Evolutionary conservation across 495 filamentous ascomycete species (phyloP).

Genomic region (Penicillium atrosanguineum): DNA sequence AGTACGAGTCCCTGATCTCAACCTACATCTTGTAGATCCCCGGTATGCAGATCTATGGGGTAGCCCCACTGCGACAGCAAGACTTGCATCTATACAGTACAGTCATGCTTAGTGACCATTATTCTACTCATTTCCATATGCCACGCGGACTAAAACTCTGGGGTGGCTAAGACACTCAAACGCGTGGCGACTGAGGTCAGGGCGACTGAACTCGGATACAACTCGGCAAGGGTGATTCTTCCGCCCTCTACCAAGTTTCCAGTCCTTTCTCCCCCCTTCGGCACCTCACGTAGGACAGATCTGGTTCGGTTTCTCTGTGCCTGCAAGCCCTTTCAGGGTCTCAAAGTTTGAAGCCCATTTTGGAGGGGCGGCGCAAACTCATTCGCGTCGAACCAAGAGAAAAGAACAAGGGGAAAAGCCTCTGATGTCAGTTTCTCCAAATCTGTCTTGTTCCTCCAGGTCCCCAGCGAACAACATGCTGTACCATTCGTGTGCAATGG

Average conservation of each 20-base stretch:
- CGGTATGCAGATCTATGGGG: not conserved
- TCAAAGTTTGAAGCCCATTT: not conserved
- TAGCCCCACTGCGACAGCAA: not conserved
- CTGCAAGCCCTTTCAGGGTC: constrained; percentile 1
- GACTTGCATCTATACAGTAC: not conserved
- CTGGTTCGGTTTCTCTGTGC: not conserved
- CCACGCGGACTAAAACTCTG: not conserved
- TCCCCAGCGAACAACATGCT: not conserved
- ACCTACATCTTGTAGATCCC: not conserved
- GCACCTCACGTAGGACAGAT: not conserved
- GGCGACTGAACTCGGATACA: not conserved
- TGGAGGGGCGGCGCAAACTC: not conserved
- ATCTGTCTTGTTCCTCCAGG: not conserved
- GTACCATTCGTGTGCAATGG: not conserved
- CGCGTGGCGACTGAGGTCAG: not conserved
- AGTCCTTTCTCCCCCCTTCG: not conserved
- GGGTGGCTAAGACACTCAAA: not conserved
- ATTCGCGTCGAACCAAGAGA: not conserved
- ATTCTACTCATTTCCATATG: not conserved
- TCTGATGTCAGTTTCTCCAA: constrained; percentile 1
- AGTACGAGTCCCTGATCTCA: not conserved
- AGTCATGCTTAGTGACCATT: not conserved
- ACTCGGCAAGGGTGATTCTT: not conserved
- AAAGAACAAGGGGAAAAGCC: not conserved
- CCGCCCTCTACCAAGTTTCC: not conserved